Percentiles rank a stretch among this genome's conserved stretches.
Evolutionary conservation across 257 asterid genomes (phyloP).

Genomic region (Leonotis leonurus): DNA sequence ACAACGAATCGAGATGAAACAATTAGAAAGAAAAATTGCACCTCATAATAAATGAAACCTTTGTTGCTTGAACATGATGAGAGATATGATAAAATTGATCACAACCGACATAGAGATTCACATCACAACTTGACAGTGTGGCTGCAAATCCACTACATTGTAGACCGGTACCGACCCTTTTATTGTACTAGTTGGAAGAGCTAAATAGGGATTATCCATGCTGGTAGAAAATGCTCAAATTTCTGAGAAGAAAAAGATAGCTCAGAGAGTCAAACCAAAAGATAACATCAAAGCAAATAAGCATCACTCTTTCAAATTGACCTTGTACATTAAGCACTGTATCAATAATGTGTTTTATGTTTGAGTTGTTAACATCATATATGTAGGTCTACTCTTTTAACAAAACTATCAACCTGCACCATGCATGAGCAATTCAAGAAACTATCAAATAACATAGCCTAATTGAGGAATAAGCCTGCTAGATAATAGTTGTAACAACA

Average conservation of each 20-base stretch:
- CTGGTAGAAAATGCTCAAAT: slow-evolving; percentile 79
- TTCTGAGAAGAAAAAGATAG: slow-evolving; percentile 41
- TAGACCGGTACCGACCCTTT: slow-evolving; percentile 82
- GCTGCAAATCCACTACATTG: slow-evolving; percentile 67
- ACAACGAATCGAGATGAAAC: neutral
- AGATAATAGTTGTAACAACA: no score
- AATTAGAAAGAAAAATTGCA: neutral
- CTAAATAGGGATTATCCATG: slow-evolving; percentile 73
- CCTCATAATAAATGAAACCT: neutral
- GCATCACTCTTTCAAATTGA: slow-evolving; percentile 22
- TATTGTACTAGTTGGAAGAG: slow-evolving; percentile 78
- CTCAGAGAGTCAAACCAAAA: slow-evolving; percentile 7
- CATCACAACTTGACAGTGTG: slow-evolving; percentile 72
- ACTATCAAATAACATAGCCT: slow-evolving; percentile 1
- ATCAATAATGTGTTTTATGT: slow-evolving; percentile 62
- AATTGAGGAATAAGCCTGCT: slow-evolving; percentile 7
- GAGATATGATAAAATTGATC: neutral
- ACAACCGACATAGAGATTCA: slow-evolving; percentile 2
- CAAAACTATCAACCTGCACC: slow-evolving; percentile 72
- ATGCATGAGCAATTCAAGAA: slow-evolving; percentile 12
- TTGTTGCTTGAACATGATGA: neutral
- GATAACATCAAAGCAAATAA: neutral
- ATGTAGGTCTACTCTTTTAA: slow-evolving; percentile 73
- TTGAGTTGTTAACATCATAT: slow-evolving; percentile 66
- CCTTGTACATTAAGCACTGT: slow-evolving; percentile 82